Conservation (phyloP, 164 flowering plant genomes). For the Stephania cephalantha region DNA sequence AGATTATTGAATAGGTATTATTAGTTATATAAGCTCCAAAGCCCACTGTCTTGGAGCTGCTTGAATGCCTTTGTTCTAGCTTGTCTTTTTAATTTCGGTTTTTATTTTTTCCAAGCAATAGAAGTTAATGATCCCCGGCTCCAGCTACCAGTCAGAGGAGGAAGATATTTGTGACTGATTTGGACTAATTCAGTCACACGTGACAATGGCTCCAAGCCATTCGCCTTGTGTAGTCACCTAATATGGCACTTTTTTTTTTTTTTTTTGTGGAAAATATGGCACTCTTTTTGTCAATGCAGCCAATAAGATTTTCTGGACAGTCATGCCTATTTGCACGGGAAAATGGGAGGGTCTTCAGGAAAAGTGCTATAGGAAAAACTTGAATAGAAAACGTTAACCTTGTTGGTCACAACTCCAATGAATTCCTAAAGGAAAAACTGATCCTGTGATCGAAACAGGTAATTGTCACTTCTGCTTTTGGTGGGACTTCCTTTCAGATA, state of each 20-base stretch:
- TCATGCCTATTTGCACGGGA: not conserved
- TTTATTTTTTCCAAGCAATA: not conserved
- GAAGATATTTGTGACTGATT: not conserved
- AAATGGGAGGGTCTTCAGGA: not conserved
- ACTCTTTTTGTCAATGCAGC: not conserved
- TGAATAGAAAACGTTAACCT: not conserved
- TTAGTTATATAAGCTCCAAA: not conserved
- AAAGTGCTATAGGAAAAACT: not conserved
- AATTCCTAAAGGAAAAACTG: not conserved
- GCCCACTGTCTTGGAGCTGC: not conserved
- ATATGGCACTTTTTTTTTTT: too few species aligned
- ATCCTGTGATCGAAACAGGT: constrained; percentile 48
- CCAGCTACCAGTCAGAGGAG: not conserved
- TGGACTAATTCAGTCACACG: not conserved
- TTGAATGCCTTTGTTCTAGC: not conserved
- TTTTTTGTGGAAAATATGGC: not conserved
- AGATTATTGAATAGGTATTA: not conserved
- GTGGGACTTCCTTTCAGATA: constrained; percentile 38
- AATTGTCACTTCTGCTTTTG: constrained; percentile 33
- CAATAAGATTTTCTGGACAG: not conserved
- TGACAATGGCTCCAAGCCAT: not conserved
- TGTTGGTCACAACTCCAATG: not conserved
- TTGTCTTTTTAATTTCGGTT: not conserved
- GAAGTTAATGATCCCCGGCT: not conserved
- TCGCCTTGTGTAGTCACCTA: not conserved